Evolutionary conservation across 2,329 filamentous ascomycete genomes (phyloP), one percentile per base, ranked within the genome.

Genomic region (Ophiostoma novo-ulmi): DNA sequence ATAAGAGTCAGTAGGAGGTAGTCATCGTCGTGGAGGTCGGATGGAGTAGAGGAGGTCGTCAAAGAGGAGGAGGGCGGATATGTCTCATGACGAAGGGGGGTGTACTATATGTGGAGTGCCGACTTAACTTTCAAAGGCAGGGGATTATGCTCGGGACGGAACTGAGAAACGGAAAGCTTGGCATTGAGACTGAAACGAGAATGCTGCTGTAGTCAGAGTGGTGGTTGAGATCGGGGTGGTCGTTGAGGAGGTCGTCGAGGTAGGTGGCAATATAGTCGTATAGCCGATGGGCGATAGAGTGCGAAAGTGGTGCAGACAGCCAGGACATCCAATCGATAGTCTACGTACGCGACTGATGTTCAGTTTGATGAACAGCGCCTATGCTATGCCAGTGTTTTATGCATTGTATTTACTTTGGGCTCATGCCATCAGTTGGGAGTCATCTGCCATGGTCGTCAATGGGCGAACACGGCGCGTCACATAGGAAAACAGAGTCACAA

Each of bases 61-160:
- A 31, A 31, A 22, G 48, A 55, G 48, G 39, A 55, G n/a, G 48
- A 55, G 52, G 4, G 52, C 52, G 52, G 52, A 58, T 58, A 22
- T 26, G 52, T 58, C 52, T 58, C 52, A 58, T 58, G 52, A 58
- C 26, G 52, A 58, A 58, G 52, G 52, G 52, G 52, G 52, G 22
- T 58, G 52, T 22, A 58, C 52, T 58, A 6, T n/a, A 26, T 58
- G 52, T 58, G 52, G 52, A 58, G 52, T 58, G 52, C n/a, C 52
- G 52, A 58, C 52, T 31, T 58, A 31, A 58, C 52, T 58, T 22
- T 58, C 31, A 58, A 58, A 26, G 52, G 11, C 22, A 58, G 52
- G 11, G 13, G 13, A n/a, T 26, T 8, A 13, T 26, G n/a, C 52
- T 31, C 52, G 52, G 52, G 52, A 58, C 52, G 52, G 52, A 58